Evolutionary conservation across 2,329 filamentous ascomycete genomes (phyloP).

Genomic region (Chalaropsis ovoidea): DNA sequence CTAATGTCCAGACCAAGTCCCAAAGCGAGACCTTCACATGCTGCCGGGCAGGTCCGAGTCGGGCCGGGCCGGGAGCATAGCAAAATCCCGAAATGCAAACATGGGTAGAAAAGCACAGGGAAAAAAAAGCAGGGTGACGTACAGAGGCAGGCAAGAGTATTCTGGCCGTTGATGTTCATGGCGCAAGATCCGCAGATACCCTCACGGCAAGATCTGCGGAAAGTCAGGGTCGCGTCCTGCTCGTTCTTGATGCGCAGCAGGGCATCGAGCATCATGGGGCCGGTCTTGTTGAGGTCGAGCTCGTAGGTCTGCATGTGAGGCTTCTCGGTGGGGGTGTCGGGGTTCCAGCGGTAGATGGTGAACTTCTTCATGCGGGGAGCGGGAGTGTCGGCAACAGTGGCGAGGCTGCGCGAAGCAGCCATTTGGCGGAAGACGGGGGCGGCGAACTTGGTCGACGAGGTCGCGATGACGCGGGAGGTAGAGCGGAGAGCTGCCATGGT

Average conservation of each 20-base stretch:
- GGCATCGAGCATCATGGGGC: constrained; percentile 95
- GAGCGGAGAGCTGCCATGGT: constrained; percentile 54
- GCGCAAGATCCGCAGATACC: constrained; percentile 97
- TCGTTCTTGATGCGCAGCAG: constrained; percentile 99
- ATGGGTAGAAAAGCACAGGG: background rate
- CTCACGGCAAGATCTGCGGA: constrained; percentile 91
- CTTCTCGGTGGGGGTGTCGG: constrained; percentile 84
- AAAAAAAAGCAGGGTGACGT: constrained; percentile 37
- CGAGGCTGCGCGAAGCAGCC: constrained; percentile 44
- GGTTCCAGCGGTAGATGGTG: constrained; percentile 98
- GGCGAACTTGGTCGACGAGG: constrained; percentile 36
- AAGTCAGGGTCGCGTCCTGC: constrained; percentile 89
- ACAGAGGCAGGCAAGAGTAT: constrained; percentile 96
- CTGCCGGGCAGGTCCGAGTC: constrained; percentile 18
- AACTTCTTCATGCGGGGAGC: constrained; percentile 76
- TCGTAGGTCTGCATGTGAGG: constrained; percentile 92
- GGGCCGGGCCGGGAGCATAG: constrained; percentile 8
- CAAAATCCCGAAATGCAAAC: background rate
- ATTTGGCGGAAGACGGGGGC: constrained; percentile 35
- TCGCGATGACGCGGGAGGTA: constrained; percentile 44
- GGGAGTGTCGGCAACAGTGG: constrained; percentile 48
- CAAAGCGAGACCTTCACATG: constrained; percentile 12
- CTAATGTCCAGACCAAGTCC: background rate
- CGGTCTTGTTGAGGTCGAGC: constrained; percentile 96
- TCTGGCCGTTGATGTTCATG: constrained; percentile 99